Conservation (phyloP, 768 basidiomycete genomes). For the Rhodotorula diobovata region DNA sequence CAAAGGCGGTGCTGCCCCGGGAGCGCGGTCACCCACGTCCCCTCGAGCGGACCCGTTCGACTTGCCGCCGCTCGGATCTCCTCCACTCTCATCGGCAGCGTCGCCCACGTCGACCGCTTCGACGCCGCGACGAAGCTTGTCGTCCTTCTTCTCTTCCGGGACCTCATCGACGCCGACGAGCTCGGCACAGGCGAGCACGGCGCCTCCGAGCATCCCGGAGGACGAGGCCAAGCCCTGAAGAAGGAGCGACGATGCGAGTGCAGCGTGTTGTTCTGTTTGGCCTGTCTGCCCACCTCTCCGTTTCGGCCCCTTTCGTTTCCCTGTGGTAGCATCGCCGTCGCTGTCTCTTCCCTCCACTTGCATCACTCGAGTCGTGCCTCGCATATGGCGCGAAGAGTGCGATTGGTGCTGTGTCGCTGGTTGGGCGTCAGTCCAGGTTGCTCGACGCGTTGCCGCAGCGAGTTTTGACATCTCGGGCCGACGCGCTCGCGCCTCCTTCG, state of each 20-base stretch:
- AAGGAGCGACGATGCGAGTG: background rate
- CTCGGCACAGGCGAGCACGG: slow-evolving; percentile 25
- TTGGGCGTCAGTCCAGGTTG: no score
- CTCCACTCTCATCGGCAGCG: slow-evolving; percentile 2
- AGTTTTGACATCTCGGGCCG: no score
- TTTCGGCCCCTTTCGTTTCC: background rate
- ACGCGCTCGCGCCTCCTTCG: no score
- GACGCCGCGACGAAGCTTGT: slow-evolving; percentile 22
- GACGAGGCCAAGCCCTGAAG: slow-evolving; percentile 16
- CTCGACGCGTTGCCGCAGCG: no score
- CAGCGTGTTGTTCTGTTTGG: no score
- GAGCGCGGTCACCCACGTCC: background rate
- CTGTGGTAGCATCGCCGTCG: background rate
- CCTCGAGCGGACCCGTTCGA: slow-evolving; percentile 4
- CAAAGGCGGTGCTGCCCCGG: background rate
- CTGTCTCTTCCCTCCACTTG: no score
- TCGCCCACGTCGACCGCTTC: slow-evolving; percentile 2
- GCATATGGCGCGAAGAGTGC: no score
- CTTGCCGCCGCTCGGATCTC: slow-evolving; percentile 27
- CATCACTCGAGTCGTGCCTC: background rate
- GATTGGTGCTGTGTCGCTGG: no score
- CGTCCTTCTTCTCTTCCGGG: slow-evolving; percentile 19
- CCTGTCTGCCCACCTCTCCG: no score
- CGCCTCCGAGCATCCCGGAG: slow-evolving; percentile 27
- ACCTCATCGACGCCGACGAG: slow-evolving; percentile 20